Evolutionary conservation across 441 rosid species (phyloP).

Genomic region (Populus tomentosa): DNA sequence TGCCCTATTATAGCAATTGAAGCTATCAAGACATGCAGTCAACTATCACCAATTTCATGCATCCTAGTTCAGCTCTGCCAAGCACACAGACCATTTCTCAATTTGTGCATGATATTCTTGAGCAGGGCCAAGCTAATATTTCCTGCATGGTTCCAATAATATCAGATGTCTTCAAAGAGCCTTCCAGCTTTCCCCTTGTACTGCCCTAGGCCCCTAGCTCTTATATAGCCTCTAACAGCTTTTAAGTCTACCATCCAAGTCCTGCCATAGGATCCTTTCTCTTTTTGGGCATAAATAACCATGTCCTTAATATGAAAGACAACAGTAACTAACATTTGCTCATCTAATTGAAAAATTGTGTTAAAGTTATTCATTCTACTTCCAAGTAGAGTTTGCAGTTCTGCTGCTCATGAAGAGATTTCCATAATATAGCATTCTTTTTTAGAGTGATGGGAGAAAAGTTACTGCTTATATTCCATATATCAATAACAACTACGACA

Average conservation of each 20-base stretch:
- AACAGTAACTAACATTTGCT: not conserved
- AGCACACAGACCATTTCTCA: not conserved
- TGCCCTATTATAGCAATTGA: not conserved
- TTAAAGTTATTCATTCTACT: not conserved
- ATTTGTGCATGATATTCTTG: not conserved
- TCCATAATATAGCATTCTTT: not conserved
- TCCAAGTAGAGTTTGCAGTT: not conserved
- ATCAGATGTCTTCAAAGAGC: not conserved
- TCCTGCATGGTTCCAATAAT: not conserved
- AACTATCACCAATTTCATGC: not conserved
- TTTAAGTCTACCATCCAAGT: not conserved
- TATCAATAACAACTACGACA: not conserved
- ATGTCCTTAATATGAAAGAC: not conserved
- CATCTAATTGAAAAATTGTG: not conserved
- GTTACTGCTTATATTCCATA: not conserved
- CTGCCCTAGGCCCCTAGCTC: constrained; percentile 1
- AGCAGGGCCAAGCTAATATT: not conserved
- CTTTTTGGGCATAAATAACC: not conserved
- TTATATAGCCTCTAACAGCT: not conserved
- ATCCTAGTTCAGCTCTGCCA: not conserved
- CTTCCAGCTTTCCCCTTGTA: not conserved
- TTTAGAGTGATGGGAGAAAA: not conserved
- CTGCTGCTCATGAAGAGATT: not conserved
- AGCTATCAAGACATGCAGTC: not conserved
- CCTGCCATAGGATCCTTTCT: not conserved